These are phyloP conservation scores for Ophioceras dolichostomum DNA, from an alignment of 2,329 filamentous ascomycete species.

Conservation along the genomic window DNA sequence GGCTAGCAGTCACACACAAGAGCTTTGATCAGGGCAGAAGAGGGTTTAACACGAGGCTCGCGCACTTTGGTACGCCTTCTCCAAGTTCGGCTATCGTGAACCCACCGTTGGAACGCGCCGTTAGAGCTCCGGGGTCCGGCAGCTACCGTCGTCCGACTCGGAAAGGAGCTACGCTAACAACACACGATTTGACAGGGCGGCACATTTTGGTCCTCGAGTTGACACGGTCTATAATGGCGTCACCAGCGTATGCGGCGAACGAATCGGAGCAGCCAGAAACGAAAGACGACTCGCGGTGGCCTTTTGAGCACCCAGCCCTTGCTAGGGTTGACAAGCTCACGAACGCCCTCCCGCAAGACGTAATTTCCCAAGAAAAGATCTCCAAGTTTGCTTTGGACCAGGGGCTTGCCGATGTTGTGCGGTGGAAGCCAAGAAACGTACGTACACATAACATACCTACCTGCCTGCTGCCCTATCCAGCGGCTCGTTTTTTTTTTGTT, in stretches of 20 bases:
- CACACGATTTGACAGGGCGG: conserved; percentile 8
- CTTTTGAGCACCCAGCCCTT: conserved; percentile 60
- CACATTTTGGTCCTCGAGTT: conserved; percentile 15
- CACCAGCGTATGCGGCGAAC: neutral
- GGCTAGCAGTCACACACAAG: conserved; percentile 95
- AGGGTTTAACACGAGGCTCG: conserved; percentile 88
- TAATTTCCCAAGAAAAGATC: conserved; percentile 55
- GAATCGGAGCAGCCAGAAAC: too few species aligned
- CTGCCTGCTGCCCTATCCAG: too few species aligned
- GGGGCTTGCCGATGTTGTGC: conserved; percentile 60
- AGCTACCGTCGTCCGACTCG: neutral
- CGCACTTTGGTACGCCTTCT: conserved; percentile 57
- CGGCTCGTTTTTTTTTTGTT: too few species aligned
- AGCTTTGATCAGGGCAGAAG: conserved; percentile 91
- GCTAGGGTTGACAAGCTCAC: conserved; percentile 63
- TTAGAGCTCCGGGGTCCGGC: too few species aligned
- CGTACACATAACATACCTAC: too few species aligned
- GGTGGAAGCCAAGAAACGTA: conserved; percentile 78
- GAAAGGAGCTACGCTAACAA: neutral
- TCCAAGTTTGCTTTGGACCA: conserved; percentile 55
- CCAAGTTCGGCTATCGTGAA: neutral
- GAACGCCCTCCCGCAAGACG: conserved; percentile 41
- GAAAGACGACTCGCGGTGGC: conserved; percentile 39
- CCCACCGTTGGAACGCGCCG: neutral
- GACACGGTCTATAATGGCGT: conserved; percentile 13